Conservation (phyloP, 139 green algal species). For the Dunaliella primolecta region DNA sequence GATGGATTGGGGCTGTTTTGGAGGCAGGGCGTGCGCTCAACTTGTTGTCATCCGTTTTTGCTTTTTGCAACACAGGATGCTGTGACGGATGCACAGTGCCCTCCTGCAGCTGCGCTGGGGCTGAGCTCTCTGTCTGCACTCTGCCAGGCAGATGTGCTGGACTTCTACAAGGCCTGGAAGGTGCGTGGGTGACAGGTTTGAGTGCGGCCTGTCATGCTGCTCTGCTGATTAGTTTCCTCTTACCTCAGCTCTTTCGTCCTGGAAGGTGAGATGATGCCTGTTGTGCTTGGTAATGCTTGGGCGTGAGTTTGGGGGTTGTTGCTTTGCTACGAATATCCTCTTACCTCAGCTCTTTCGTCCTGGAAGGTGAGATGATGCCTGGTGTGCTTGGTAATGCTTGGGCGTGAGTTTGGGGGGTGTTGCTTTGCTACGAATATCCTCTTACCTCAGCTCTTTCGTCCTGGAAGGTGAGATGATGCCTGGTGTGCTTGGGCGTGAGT, state of each 20-base stretch:
- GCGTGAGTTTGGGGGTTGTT: not conserved
- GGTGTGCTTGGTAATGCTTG: too few relatives aligned
- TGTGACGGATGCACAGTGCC: conserved; percentile 25
- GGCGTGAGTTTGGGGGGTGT: too few relatives aligned
- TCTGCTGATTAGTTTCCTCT: not conserved
- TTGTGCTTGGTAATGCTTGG: too few relatives aligned
- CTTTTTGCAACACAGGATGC: conserved; percentile 26
- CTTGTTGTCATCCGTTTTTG: not conserved
- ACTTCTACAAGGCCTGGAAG: conserved; percentile 61
- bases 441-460: too few relatives aligned
- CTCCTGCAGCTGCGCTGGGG: conserved; percentile 33
- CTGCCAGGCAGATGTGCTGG: conserved; percentile 50
- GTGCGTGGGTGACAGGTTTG: conserved; percentile 8
- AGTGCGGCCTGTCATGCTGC: not conserved
- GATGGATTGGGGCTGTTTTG: too few relatives aligned
- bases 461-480: too few relatives aligned
- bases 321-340: too few relatives aligned
- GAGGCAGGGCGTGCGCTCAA: not conserved
- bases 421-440: too few relatives aligned
- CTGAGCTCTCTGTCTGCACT: conserved; percentile 39
- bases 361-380: too few relatives aligned
- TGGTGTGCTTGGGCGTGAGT: too few relatives aligned
- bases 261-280: too few relatives aligned
- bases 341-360: too few relatives aligned
- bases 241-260: not conserved